These are phyloP conservation scores for Hypoxylon rubiginosum DNA, from an alignment of 2,329 filamentous ascomycete genomes.

Conservation along the genomic window DNA sequence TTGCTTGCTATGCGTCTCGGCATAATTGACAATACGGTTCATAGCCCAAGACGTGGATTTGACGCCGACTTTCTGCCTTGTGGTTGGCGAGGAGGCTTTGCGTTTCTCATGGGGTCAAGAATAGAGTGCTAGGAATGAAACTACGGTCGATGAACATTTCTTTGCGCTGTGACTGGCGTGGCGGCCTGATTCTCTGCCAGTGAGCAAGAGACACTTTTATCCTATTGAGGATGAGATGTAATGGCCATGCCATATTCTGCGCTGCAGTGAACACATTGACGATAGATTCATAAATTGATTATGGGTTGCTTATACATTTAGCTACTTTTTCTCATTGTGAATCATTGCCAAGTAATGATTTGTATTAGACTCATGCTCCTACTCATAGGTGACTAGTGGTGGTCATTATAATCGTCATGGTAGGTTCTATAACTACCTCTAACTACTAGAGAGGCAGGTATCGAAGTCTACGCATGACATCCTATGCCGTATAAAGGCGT, in stretches of 20 bases:
- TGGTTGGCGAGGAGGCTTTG: constrained; percentile 33
- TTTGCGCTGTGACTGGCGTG: constrained; percentile 27
- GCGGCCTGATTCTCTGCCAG: constrained; percentile 19
- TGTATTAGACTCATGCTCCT: not conserved
- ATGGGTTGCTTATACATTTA: constrained; percentile 28
- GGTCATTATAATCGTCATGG: not conserved
- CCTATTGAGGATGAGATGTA: constrained; percentile 20
- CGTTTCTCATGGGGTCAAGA: constrained; percentile 43
- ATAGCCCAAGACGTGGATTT: constrained; percentile 11
- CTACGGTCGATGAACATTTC: constrained; percentile 28
- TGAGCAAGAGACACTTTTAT: constrained; percentile 16
- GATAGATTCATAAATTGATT: constrained; percentile 53
- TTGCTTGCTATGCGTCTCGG: constrained; percentile 52
- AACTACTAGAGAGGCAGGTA: no score
- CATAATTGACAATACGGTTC: constrained; percentile 46
- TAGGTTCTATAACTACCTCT: no score
- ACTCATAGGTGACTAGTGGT: not conserved
- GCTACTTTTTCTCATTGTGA: not conserved
- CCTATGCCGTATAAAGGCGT: no score
- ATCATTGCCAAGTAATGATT: not conserved
- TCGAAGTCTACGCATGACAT: no score
- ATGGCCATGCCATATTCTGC: constrained; percentile 33
- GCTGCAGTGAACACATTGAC: constrained; percentile 38
- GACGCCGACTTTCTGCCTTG: constrained; percentile 15
- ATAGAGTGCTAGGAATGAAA: constrained; percentile 35